Base-by-base conservation (phyloP, 2,329 filamentous ascomycete genomes). In the Phialophora tarda region DNA sequence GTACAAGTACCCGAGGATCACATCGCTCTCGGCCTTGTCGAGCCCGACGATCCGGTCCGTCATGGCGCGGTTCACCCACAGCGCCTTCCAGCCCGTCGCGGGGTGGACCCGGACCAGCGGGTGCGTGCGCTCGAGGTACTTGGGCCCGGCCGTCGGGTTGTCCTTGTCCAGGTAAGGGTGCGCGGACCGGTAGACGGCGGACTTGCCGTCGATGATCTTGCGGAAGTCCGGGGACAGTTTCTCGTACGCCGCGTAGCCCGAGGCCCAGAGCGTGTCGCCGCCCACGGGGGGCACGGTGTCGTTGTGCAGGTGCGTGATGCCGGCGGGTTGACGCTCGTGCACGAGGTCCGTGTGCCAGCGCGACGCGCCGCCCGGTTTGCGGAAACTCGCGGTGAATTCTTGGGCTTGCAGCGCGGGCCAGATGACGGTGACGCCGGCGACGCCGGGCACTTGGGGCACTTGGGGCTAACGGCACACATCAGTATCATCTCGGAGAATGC, bases 341-440 rank as follows among this genome's bases (percentile, higher is more conserved):
- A 82, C 82, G 64, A 85, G 84, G 67, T 86, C 84, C 23, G 81
- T 79, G 68, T 86, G 83, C 83, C 84, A 86, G 11, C 79, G 88
- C 85, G 0, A 82, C 82, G 4, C 82, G 24, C 69, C 69, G n/a
- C 66, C 64, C 11, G 90, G 87, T 72, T 87, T 89, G 11, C 89
- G 76, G 71, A 89, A 87, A 72, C 89, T 89, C 0, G 86, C 87
- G 1, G 86, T 87, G 0, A 86, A 86, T 86, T 87, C 72, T 80
- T 81, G 41, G 78, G 76, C 68, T 82, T 83, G 72, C 80, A 81
- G 1, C 78, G 77, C 82, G 0, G 82, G 77, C 72, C 83, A 82
- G 89, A 24, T 90, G 81, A 0, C 88, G 88, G 75, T 88, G 83
- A 48, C 86, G 82, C 67, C 67, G 21, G 54, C 28, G 10, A 70